Evolutionary conservation across 768 basidiomycete genomes (phyloP), one percentile per base, ranked within the genome.

Genomic region (Stropharia rugosoannulata): DNA sequence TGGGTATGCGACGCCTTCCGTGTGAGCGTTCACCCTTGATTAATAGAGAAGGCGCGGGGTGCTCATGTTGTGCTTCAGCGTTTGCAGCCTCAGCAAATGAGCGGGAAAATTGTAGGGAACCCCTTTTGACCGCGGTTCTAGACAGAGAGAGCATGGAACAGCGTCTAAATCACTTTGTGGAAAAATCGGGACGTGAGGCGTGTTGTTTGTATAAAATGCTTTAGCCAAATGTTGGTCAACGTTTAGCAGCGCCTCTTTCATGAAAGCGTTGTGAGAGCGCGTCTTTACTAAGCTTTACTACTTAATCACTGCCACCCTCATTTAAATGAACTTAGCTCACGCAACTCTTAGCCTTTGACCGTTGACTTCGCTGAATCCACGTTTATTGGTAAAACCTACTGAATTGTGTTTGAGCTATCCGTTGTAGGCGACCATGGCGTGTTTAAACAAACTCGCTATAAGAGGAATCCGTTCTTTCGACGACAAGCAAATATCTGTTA

Each of bases 381-480:
- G 12, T 27, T 32, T 22, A 19, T n/a, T 49, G 16, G 22, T 27
- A 19, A 13, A 47, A 11, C 22, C 22, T 22, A 22, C 27, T 16
- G 11, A 18, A 11, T 25, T 25, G 10, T 12, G 18, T 27, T 13
- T 32, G 22, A 22, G 16, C 29, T 16, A 32, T 32, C 27, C 10
- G 16, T 16, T 25, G 47, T 25, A 49, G 22, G 32, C 16, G 12
- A 49, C 16, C 49, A 90, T 91, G 94, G 89, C 94, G 19, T 81
- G 80, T 50, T 78, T 98, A 44, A 89, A 95, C 80, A 96, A 95
- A 72, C 86, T 98, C 41, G 95, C 93, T 12, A 95, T 98, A 56
- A 83, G 95, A 36, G 91, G 91, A 16, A 98, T 97, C 60, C 89
- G 95, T 4, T 93, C 93, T 0, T 98, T 98, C 66, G 96, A 98